A percentile compares a stretch with the other conserved stretches of the same genome.
Evolutionary conservation across 2,329 filamentous ascomycete genomes (phyloP).

Genomic region (Exutisphaerella laricina): DNA sequence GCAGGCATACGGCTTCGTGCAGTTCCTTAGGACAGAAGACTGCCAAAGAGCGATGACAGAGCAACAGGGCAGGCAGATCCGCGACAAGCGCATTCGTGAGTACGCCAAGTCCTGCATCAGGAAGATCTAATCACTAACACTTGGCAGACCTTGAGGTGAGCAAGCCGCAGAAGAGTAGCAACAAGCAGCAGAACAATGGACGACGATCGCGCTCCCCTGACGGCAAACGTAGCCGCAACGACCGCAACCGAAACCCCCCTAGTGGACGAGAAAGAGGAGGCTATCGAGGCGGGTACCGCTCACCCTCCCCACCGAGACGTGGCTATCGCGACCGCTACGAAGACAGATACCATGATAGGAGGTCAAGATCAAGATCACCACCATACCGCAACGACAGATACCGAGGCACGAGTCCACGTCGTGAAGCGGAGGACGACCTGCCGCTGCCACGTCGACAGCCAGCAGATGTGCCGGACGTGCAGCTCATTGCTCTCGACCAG

Average conservation of each 20-base stretch:
- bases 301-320: conserved; percentile 41
- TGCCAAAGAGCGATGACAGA: conserved; percentile 68
- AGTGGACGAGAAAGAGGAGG: conserved; percentile 55
- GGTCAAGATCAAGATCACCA: conserved; percentile 33
- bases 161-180: conserved; percentile 62
- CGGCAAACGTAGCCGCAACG: conserved; percentile 43
- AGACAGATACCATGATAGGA: conserved; percentile 32
- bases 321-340: conserved; percentile 34
- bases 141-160: conserved; percentile 77
- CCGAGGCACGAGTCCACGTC: conserved; percentile 56
- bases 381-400: conserved; percentile 38
- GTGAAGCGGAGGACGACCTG: conserved; percentile 56
- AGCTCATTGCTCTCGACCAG: conserved; percentile 76
- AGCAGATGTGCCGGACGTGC: conserved; percentile 77
- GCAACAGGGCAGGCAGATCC: conserved; percentile 74
- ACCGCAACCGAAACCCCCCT: conserved; percentile 48
- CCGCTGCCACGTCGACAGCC: conserved; percentile 69
- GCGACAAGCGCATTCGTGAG: conserved; percentile 92
- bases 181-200: conserved; percentile 22
- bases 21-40: conserved; percentile 73
- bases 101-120: conserved; percentile 13
- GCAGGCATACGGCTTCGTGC: conserved; percentile 93
- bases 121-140: conserved; percentile 29
- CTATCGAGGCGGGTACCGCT: conserved; percentile 45
- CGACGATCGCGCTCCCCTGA: conserved; percentile 59